Evolutionary conservation across 129 eudicot genomes (phyloP).

Genomic region (Lactuca saligna): DNA sequence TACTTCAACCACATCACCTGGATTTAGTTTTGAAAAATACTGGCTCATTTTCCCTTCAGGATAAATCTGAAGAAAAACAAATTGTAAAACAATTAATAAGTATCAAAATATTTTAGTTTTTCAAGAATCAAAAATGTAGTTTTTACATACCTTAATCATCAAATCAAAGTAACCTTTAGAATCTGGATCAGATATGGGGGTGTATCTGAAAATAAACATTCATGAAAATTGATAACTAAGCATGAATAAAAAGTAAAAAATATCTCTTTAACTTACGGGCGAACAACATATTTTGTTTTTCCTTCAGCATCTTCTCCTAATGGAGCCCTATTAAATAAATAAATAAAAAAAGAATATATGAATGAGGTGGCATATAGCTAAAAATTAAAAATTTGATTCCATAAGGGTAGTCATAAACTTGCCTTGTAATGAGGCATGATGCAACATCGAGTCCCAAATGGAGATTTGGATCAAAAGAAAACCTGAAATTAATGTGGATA

Average conservation of each 20-base stretch:
- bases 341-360: conserved; percentile 11
- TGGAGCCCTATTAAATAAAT: conserved; percentile 57
- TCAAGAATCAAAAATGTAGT: conserved; percentile 8
- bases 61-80: conserved; percentile 52
- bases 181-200: conserved; percentile 95
- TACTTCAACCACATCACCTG: conserved; percentile 95
- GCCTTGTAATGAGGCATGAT: conserved; percentile 92
- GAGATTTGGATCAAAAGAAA: conserved; percentile 82
- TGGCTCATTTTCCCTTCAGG: conserved; percentile 99
- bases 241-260: conserved; percentile 2
- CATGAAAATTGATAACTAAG: neutral
- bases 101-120: neutral
- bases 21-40: conserved; percentile 89
- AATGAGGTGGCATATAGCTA: conserved; percentile 8
- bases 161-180: conserved; percentile 92
- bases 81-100: neutral
- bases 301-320: conserved; percentile 82
- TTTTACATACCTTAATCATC: conserved; percentile 72
- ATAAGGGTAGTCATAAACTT: conserved; percentile 16
- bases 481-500: conserved; percentile 44
- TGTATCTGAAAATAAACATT: conserved; percentile 61
- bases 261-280: conserved; percentile 70
- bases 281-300: conserved; percentile 79
- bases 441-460: conserved; percentile 93
- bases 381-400: neutral